These are phyloP conservation scores for Eucalyptus marginata DNA, from an alignment of 345 rosid genomes.

Conservation along the genomic window DNA sequence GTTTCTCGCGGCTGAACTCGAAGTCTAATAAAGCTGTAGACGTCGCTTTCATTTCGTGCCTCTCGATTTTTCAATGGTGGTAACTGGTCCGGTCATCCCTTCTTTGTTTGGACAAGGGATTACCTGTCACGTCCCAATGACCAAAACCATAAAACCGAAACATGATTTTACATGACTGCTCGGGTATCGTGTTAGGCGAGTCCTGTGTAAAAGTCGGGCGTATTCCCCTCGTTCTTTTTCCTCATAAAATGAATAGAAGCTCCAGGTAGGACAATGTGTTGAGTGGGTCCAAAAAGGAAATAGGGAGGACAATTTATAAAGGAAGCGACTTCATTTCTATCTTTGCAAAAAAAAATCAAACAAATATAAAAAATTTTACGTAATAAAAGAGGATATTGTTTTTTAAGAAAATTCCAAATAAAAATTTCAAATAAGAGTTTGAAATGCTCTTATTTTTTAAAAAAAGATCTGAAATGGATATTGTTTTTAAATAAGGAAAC, in stretches of 20 bases:
- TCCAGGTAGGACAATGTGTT: neutral
- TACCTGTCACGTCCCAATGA: neutral
- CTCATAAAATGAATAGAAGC: neutral
- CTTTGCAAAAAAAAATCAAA: neutral
- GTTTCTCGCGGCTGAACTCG: neutral
- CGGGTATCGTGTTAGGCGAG: neutral
- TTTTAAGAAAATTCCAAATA: neutral
- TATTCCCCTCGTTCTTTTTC: neutral
- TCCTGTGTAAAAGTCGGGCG: neutral
- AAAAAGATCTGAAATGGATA: too few species aligned
- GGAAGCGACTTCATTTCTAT: neutral
- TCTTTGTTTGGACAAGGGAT: neutral
- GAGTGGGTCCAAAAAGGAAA: neutral
- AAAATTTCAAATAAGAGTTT: too few species aligned
- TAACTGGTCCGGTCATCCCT: neutral
- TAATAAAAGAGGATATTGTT: neutral
- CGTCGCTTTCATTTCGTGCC: neutral
- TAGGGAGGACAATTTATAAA: neutral
- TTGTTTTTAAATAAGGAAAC: too few species aligned
- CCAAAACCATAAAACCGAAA: neutral
- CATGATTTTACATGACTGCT: neutral
- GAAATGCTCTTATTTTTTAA: too few species aligned
- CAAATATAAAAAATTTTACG: neutral
- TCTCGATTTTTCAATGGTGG: neutral
- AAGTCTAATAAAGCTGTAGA: neutral